These are phyloP conservation scores for Rubia peregrina DNA, from an alignment of 305 asterid genomes.

Conservation along the genomic window DNA sequence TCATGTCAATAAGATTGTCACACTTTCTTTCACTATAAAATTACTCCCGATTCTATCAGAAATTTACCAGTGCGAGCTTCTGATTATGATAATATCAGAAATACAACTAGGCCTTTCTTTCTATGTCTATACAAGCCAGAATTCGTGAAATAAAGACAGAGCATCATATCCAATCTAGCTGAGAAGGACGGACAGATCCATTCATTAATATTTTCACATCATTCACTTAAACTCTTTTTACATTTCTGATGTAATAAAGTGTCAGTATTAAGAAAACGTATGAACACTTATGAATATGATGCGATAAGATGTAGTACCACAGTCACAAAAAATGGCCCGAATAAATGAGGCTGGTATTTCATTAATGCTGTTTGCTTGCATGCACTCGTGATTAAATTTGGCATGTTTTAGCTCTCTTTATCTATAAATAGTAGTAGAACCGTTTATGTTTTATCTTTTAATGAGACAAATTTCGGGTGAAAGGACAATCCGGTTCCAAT, in stretches of 20 bases:
- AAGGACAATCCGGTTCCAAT: slow-evolving; percentile 10
- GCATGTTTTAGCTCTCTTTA: slow-evolving; percentile 6
- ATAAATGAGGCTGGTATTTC: not conserved
- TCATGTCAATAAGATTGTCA: too few relatives aligned
- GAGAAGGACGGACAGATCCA: too few relatives aligned
- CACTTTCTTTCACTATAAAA: too few relatives aligned
- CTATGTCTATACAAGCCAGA: too few relatives aligned
- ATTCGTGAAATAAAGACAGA: too few relatives aligned
- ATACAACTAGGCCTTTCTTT: too few relatives aligned
- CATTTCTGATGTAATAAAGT: not conserved
- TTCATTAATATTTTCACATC: too few relatives aligned
- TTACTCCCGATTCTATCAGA: too few relatives aligned
- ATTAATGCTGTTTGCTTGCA: not conserved
- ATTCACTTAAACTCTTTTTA: too few relatives aligned
- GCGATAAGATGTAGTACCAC: not conserved
- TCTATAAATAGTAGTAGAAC: not conserved
- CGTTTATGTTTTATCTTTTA: not conserved
- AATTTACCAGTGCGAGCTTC: too few relatives aligned
- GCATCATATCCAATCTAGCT: too few relatives aligned
- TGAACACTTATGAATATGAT: not conserved
- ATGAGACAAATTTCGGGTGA: slow-evolving; percentile 13
- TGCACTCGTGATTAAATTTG: not conserved
- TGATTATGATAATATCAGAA: too few relatives aligned
- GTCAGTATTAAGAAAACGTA: not conserved
- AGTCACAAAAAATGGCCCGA: not conserved